Conservation (phyloP, 176 grass and related monocot species). For the Musa troglodytarum region DNA sequence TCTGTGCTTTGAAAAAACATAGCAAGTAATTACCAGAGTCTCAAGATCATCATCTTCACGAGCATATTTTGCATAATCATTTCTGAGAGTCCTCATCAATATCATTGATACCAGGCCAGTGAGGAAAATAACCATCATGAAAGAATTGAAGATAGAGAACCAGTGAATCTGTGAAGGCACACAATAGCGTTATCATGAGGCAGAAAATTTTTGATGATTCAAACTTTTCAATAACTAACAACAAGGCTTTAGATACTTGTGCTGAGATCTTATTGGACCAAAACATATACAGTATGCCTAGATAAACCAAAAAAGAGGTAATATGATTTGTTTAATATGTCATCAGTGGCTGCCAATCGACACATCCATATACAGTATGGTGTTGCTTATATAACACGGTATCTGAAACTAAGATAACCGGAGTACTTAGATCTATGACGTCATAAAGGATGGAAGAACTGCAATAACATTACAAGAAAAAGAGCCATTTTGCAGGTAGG, state of each 20-base stretch:
- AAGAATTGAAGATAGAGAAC: conserved; percentile 99
- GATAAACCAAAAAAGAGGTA: too few species aligned
- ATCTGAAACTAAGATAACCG: not conserved
- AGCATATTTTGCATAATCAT: conserved; percentile 98
- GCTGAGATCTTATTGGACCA: not conserved
- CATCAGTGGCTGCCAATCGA: not conserved
- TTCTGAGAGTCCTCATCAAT: conserved; percentile 89
- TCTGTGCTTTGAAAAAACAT: conserved; percentile 5
- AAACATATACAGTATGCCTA: not conserved
- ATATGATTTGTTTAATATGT: not conserved
- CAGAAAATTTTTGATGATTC: not conserved
- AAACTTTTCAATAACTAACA: conserved; percentile 10
- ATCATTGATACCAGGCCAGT: conserved; percentile 95
- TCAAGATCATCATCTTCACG: conserved; percentile 90
- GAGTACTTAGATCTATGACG: not conserved
- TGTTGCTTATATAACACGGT: not conserved
- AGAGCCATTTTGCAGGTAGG: not conserved
- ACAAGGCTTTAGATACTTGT: not conserved
- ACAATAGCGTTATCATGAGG: conserved; percentile 7
- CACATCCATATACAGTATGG: not conserved
- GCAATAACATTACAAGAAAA: not conserved
- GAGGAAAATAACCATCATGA: conserved; percentile 99
- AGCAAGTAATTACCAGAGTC: conserved; percentile 58
- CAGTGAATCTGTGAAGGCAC: conserved; percentile 65
- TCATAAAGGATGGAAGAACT: not conserved